A percentile compares a stretch with the other conserved stretches of the same genome.
phyloP scores from a whole-genome alignment of 225 moss, liverwort and hornwort genomes.

The Ulota crispa region DNA sequence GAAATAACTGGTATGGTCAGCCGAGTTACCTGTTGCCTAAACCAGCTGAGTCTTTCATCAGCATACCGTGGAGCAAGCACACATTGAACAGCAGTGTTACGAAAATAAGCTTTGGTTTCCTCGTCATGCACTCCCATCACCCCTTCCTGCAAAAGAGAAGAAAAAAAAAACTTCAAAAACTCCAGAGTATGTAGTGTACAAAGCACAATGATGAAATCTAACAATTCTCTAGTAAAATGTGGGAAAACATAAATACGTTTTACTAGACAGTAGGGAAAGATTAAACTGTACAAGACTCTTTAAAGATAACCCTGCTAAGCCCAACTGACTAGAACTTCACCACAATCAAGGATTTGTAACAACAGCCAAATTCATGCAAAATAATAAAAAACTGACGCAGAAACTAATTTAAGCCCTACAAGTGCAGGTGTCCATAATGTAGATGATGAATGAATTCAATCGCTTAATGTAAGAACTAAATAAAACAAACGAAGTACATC shows the following conservation, averaged over 20 bases:
- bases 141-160: constrained; percentile 54
- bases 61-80: constrained; percentile 76
- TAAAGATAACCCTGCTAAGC: too few species aligned
- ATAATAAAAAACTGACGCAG: background rate
- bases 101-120: constrained; percentile 76
- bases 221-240: background rate
- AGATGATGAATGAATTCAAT: too few species aligned
- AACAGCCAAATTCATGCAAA: background rate
- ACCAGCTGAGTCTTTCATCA: constrained; percentile 81
- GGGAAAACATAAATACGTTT: background rate
- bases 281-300: background rate
- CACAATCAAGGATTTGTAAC: background rate
- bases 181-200: background rate
- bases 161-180: constrained; percentile 3
- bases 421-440: too few species aligned
- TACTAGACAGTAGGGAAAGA: background rate
- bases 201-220: background rate
- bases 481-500: too few species aligned
- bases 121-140: constrained; percentile 90
- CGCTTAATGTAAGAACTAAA: too few species aligned
- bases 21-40: constrained; percentile 72
- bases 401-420: background rate
- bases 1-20: background rate
- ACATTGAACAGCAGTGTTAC: constrained; percentile 67
- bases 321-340: background rate